Base-by-base conservation (phyloP, 768 basidiomycete species). In the Kwoniella heveanensis region DNA sequence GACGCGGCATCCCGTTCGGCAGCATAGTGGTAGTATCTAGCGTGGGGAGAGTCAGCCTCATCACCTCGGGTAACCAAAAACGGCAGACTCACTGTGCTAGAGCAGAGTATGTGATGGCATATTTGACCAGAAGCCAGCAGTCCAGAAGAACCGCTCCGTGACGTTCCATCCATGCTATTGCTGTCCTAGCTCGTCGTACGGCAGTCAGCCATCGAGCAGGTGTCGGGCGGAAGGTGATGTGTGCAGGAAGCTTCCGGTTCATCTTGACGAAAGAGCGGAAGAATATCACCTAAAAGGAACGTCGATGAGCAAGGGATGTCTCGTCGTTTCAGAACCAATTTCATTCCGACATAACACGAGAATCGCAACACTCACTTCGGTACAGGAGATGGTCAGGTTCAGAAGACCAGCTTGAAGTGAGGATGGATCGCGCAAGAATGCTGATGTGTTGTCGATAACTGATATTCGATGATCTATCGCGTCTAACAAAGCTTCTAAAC, bases 191-290 rank as follows among this genome's bases (percentile, higher is more conserved):
- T 39, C 61, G 30, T 44, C 39, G 32, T 8, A 62, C 61, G 17
- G 51, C 54, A 10, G 26, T 39, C 2, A 36, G 48, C 61, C 61
- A 62, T 26, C 61, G 27, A 19, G 29, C 15, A 8, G 61, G 27
- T 8, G 61, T 56, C 15, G 61, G 61, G 10, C 54, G 61, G 32
- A 62, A 62, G 12, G 27, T 51, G 22, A 62, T 21, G 39, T 62
- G 61, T 15, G 44, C 19, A 1, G 61, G 61, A 10, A 62, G 54
- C 29, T 62, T 62, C 19, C 61, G 44, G 36, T 62, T 62, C 29
- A 56, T 52, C 47, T 62, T 62, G 47, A 62, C 61, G 52, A 62
- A 62, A 25, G 61, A 53, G 13, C 61, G 36, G 37, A 55, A 62
- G 32, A 62, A 62, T 21, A 62, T 55, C 5, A 56, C 48, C 61